Evolutionary conservation across 352 stramenopile species (phyloP).

Genomic region (Blastocystis sp.): DNA sequence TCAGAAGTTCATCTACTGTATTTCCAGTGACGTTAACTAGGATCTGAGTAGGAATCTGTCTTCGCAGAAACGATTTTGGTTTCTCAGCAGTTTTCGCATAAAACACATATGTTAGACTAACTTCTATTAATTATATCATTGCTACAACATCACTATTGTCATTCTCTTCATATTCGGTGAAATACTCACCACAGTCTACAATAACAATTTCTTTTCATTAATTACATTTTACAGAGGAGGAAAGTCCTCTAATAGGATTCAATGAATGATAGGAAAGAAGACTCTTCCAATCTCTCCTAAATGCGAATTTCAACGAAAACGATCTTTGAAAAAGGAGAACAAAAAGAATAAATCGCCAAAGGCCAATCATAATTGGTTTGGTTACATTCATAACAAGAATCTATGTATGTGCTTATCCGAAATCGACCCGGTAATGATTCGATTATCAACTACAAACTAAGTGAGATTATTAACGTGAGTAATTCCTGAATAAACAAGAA

Average conservation of each 20-base stretch:
- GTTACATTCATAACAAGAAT: too few species aligned
- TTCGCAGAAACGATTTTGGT: neutral
- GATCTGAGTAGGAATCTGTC: neutral
- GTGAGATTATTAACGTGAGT: too few species aligned
- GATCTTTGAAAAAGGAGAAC: neutral
- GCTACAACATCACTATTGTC: neutral
- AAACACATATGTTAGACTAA: neutral
- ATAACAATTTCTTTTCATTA: neutral
- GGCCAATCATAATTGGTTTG: too few species aligned
- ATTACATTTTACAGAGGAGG: neutral
- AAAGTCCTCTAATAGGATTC: neutral
- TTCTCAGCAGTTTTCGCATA: neutral
- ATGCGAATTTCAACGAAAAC: neutral
- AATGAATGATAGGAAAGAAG: neutral
- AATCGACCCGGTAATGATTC: too few species aligned
- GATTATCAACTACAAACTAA: too few species aligned
- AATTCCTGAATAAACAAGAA: too few species aligned
- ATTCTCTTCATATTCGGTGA: neutral
- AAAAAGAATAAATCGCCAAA: too few species aligned
- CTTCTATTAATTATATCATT: neutral
- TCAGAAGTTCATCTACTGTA: neutral
- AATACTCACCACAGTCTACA: slow-evolving; percentile 34
- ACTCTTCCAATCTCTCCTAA: neutral
- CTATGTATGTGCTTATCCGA: too few species aligned
- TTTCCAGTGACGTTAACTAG: neutral